Conservation (phyloP, 176 grass and related monocot genomes). For the Carex littledalei region DNA sequence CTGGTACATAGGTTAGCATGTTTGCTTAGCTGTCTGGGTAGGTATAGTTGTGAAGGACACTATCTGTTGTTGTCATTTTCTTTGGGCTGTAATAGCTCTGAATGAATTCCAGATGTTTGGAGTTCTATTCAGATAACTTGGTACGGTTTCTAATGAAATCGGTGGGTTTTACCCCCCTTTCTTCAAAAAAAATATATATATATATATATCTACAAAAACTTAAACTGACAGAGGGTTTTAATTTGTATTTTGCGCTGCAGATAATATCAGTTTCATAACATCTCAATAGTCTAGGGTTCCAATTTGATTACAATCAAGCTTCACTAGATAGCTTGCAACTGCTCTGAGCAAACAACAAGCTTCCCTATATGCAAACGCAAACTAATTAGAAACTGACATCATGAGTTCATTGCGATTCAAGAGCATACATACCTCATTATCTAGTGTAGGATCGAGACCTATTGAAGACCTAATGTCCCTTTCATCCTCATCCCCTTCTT, state of each 20-base stretch:
- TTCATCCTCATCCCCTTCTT: constrained; percentile 40
- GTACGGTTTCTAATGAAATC: too few species aligned
- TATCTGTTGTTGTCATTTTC: too few species aligned
- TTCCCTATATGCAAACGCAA: neutral
- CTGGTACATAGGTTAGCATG: too few species aligned
- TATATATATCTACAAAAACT: neutral
- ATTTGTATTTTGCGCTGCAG: neutral
- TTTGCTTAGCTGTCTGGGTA: too few species aligned
- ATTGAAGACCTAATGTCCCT: constrained; percentile 71
- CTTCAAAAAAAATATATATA: neutral
- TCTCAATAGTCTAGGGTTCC: constrained; percentile 2
- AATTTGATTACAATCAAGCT: neutral
- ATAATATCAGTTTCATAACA: neutral
- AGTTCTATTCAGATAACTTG: too few species aligned
- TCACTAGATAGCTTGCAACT: neutral
- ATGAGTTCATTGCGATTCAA: neutral
- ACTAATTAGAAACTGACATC: neutral
- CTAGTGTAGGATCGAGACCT: constrained; percentile 85
- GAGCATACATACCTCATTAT: constrained; percentile 60
- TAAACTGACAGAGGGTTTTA: neutral
- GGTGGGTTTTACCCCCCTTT: too few species aligned
- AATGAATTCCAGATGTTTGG: too few species aligned
- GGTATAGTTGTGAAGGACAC: too few species aligned
- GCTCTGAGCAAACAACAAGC: neutral
- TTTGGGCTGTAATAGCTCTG: too few species aligned